Evolutionary conservation across 169 alveolate genomes (phyloP), one percentile per base, ranked within the genome.

Genomic region (Cryptosporidium sp.): DNA sequence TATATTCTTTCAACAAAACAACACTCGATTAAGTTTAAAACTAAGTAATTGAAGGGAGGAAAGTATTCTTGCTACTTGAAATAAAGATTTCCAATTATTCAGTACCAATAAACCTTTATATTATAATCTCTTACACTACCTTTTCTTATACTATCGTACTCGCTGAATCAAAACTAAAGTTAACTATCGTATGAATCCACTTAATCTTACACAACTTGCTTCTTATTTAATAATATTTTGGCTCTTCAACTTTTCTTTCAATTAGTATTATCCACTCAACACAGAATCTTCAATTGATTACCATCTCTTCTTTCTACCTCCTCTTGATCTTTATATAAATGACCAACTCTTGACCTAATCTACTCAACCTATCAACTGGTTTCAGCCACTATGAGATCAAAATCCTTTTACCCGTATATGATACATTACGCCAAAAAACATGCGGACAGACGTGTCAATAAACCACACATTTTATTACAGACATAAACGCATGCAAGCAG

Each of bases 401-500:
- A 71, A 69, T 69, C 69, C 85, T 52, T 71, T 71, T 71, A 71
- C 85, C 85, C 85, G 85, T 74, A 71, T 71, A 74, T 74, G 86
- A 74, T 74, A 59, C 71, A 74, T 74, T 58, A 74, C 86, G 70
- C 71, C 71, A 58, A 74, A 33, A 52, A 52, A 52, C 86, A 74
- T 74, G 86, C 86, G 86, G 86, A 74, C 86, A 74, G 86, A 74
- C 86, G 86, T 74, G 86, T 41, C 86, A 74, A 26, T 52, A 74
- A 74, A 74, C 86, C 86, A 74, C 86, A 74, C 86, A 74, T 58
- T 71, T 48, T 71, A 55, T 74, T 55, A 55, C 71, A 74, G 73
- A 74, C 73, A 74, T 68, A 74, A 52, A 74, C 86, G 86, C 86
- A 74, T 74, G 86, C 73, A 74, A 61, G 71, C 86, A 74, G 86